These are phyloP conservation scores for Rickenella mellea DNA, from an alignment of 768 basidiomycete species.

Conservation along the genomic window DNA sequence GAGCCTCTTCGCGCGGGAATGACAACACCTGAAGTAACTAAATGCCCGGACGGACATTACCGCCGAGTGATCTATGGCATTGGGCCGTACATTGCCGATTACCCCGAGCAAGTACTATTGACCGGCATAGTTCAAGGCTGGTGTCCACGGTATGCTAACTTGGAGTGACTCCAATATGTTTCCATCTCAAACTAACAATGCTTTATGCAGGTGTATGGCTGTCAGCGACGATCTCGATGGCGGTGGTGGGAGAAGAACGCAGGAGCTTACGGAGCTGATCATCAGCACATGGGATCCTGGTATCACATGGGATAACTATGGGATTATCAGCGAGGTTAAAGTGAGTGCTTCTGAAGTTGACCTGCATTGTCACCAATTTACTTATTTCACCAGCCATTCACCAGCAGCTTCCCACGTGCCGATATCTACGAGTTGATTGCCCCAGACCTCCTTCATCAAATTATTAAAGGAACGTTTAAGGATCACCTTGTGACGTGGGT, in stretches of 20 bases:
- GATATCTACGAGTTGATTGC: slow-evolving; percentile 25
- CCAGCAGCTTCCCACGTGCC: slow-evolving; percentile 22
- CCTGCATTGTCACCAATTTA: not conserved
- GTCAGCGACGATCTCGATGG: too few relatives aligned
- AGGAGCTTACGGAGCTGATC: slow-evolving; percentile 17
- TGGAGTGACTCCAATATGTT: slow-evolving; percentile 4
- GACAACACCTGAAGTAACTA: slow-evolving; percentile 14
- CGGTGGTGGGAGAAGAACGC: too few relatives aligned
- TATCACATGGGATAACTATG: slow-evolving; percentile 24
- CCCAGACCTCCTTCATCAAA: slow-evolving; percentile 28
- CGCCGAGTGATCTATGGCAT: slow-evolving; percentile 20
- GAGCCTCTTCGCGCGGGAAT: slow-evolving; percentile 15
- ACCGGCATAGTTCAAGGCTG: slow-evolving; percentile 24
- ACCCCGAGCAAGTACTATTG: slow-evolving; percentile 26
- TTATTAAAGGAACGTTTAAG: slow-evolving; percentile 33
- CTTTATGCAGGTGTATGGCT: too few relatives aligned
- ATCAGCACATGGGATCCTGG: slow-evolving; percentile 17
- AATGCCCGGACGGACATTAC: slow-evolving; percentile 22
- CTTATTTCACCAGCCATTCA: slow-evolving; percentile 19
- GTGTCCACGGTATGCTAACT: slow-evolving; percentile 22
- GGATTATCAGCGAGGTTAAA: slow-evolving; percentile 21
- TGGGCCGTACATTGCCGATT: slow-evolving; percentile 29
- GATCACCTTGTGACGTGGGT: slow-evolving; percentile 32
- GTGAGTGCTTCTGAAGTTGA: slow-evolving; percentile 11
- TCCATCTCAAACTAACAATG: slow-evolving; percentile 13